phyloP scores from a whole-genome alignment of 225 moss, liverwort and hornwort species.

The Sphagnum tenellum region DNA sequence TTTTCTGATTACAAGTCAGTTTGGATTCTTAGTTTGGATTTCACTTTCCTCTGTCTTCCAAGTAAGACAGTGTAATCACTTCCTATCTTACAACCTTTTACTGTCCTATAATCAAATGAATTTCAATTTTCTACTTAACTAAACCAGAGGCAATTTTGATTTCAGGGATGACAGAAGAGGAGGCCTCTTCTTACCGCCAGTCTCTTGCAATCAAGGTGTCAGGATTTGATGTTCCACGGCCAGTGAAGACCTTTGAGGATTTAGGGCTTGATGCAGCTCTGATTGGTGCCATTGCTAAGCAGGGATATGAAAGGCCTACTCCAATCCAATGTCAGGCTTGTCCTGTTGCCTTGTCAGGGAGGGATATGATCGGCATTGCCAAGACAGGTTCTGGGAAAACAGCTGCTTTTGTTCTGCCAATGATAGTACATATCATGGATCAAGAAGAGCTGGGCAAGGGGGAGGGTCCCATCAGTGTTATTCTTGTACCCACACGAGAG shows the following conservation, averaged over 20 bases:
- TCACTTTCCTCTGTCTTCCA: too few relatives aligned
- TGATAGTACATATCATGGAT: slow-evolving; percentile 95
- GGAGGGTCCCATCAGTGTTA: slow-evolving; percentile 89
- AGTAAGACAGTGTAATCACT: too few relatives aligned
- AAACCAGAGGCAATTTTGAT: slow-evolving; percentile 2
- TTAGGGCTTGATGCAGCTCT: slow-evolving; percentile 64
- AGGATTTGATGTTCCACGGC: slow-evolving; percentile 75
- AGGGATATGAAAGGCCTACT: slow-evolving; percentile 82
- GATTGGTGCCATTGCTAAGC: slow-evolving; percentile 72
- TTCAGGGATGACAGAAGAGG: slow-evolving; percentile 81
- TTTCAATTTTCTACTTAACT: slow-evolving; percentile 6
- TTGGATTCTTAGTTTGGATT: too few relatives aligned
- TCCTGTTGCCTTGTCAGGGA: slow-evolving; percentile 73
- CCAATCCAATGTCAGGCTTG: slow-evolving; percentile 87
- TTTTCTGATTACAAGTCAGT: too few relatives aligned
- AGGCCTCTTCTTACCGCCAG: slow-evolving; percentile 56
- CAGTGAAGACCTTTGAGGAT: slow-evolving; percentile 70
- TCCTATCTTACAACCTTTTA: too few relatives aligned
- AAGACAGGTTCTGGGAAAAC: slow-evolving; percentile 99
- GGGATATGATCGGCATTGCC: slow-evolving; percentile 96
- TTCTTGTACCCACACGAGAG: slow-evolving; percentile 94
- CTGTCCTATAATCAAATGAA: too few relatives aligned
- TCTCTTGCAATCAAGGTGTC: slow-evolving; percentile 76
- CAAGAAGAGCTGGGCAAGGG: slow-evolving; percentile 82
- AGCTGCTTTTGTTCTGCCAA: slow-evolving; percentile 84